A percentile compares a stretch with the other conserved stretches of the same genome.
phyloP scores from a whole-genome alignment of 2,329 filamentous ascomycete species.

The Cytospora piceae region DNA sequence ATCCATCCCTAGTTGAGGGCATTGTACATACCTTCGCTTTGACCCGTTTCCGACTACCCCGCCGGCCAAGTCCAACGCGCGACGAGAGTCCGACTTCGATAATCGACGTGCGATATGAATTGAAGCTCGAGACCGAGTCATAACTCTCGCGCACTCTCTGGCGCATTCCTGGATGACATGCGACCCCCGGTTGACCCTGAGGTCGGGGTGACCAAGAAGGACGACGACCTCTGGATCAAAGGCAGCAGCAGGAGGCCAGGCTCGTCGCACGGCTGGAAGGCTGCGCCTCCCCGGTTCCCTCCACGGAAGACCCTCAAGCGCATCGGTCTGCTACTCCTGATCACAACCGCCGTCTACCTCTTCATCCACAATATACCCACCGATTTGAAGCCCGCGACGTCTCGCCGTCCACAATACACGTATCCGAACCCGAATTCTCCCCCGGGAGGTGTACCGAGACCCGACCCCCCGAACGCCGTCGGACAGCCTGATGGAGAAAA shows the following conservation, averaged over 20 bases:
- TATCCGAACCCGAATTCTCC: conserved; percentile 29
- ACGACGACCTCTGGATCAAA: conserved; percentile 55
- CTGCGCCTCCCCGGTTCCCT: conserved; percentile 46
- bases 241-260: conserved; percentile 36
- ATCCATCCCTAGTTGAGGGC: not conserved
- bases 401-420: conserved; percentile 44
- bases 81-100: not conserved
- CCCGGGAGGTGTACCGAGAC: conserved; percentile 19
- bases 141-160: not conserved
- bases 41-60: not conserved
- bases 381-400: conserved; percentile 44
- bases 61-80: not conserved
- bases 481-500: conserved; percentile 21
- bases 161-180: conserved; percentile 42
- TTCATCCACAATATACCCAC: conserved; percentile 67
- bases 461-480: conserved; percentile 21
- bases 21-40: not conserved
- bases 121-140: not conserved
- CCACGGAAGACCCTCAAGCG: conserved; percentile 60
- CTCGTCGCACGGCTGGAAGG: conserved; percentile 44
- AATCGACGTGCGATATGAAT: not conserved
- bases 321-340: conserved; percentile 49
- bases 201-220: conserved; percentile 63
- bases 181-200: conserved; percentile 53
- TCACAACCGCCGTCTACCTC: conserved; percentile 60